Percentiles rank a stretch among this genome's conserved stretches.
phyloP scores from a whole-genome alignment of 768 basidiomycete species.

The Fibroporia radiculosa region DNA sequence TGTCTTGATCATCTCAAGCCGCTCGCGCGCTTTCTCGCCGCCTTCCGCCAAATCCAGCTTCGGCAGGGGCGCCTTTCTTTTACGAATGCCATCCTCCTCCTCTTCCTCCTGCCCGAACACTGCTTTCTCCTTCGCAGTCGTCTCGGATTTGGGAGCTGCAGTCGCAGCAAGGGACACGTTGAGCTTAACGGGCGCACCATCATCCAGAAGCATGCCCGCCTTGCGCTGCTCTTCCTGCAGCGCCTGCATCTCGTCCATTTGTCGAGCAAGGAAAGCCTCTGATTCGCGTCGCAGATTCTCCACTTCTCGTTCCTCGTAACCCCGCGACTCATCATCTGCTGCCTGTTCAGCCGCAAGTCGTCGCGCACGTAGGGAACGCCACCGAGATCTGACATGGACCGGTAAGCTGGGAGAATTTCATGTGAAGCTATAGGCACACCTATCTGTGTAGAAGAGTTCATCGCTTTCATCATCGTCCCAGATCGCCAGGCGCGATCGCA shows the following conservation, averaged over 20 bases:
- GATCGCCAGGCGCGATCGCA: slow-evolving; percentile 73
- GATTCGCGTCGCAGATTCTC: slow-evolving; percentile 86
- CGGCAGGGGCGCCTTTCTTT: slow-evolving; percentile 80
- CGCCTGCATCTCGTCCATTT: slow-evolving; percentile 95
- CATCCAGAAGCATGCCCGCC: slow-evolving; percentile 84
- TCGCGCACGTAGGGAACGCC: slow-evolving; percentile 73
- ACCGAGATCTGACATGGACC: slow-evolving; percentile 52
- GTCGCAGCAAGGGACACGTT: slow-evolving; percentile 62
- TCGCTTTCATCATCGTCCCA: slow-evolving; percentile 94
- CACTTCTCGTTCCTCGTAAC: slow-evolving; percentile 77
- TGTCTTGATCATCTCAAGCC: slow-evolving; percentile 67
- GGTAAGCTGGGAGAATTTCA: slow-evolving; percentile 1
- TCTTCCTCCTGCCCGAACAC: slow-evolving; percentile 82
- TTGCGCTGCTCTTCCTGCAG: slow-evolving; percentile 86
- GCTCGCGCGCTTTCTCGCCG: slow-evolving; percentile 70
- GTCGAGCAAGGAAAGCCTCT: slow-evolving; percentile 86
- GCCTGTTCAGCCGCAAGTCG: slow-evolving; percentile 71
- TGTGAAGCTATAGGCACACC: slow-evolving; percentile 38
- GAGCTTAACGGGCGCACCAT: slow-evolving; percentile 84
- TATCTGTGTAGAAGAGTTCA: slow-evolving; percentile 87
- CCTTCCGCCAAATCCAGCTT: slow-evolving; percentile 86
- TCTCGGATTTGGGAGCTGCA: slow-evolving; percentile 36
- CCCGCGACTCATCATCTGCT: slow-evolving; percentile 76
- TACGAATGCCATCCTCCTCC: slow-evolving; percentile 70
- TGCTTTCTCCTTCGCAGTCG: slow-evolving; percentile 32